A percentile compares a stretch with the other conserved stretches of the same genome.
Evolutionary conservation across 2,329 filamentous ascomycete genomes (phyloP).

Genomic region (Lojkania enalia): DNA sequence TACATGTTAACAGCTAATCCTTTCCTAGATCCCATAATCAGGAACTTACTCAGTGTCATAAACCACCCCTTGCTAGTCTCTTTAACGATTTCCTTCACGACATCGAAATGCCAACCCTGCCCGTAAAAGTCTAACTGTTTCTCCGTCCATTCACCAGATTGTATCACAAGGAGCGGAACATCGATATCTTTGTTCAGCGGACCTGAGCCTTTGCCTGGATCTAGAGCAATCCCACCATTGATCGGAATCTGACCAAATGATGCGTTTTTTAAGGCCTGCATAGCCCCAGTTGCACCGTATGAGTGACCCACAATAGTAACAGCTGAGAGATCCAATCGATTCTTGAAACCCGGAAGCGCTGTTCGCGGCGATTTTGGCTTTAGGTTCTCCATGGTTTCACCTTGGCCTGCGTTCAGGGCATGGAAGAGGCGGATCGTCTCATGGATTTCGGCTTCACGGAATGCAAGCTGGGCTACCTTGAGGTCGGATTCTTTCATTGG

Average conservation of each 20-base stretch:
- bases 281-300: slow-evolving; percentile 66
- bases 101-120: slow-evolving; percentile 63
- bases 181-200: slow-evolving; percentile 62
- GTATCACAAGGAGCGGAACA: slow-evolving; percentile 63
- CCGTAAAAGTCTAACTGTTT: slow-evolving; percentile 62
- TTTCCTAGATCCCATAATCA: too few relatives aligned
- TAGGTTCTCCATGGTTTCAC: slow-evolving; percentile 35
- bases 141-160: slow-evolving; percentile 67
- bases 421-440: slow-evolving; percentile 50
- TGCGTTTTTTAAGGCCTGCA: slow-evolving; percentile 61
- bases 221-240: slow-evolving; percentile 63
- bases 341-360: slow-evolving; percentile 52
- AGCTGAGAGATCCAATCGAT: slow-evolving; percentile 58
- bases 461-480: slow-evolving; percentile 48
- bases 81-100: slow-evolving; percentile 61
- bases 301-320: slow-evolving; percentile 66
- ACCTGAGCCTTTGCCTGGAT: slow-evolving; percentile 68
- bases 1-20: too few relatives aligned
- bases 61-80: slow-evolving; percentile 53
- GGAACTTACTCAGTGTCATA: slow-evolving; percentile 48
- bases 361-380: slow-evolving; percentile 56
- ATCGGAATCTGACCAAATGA: slow-evolving; percentile 52
- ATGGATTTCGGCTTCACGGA: slow-evolving; percentile 51
- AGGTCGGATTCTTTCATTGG: slow-evolving; percentile 41
- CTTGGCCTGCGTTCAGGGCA: slow-evolving; percentile 45